These are phyloP conservation scores for Albugo laibachii DNA, from an alignment of 352 stramenopile species.

Conservation along the genomic window DNA sequence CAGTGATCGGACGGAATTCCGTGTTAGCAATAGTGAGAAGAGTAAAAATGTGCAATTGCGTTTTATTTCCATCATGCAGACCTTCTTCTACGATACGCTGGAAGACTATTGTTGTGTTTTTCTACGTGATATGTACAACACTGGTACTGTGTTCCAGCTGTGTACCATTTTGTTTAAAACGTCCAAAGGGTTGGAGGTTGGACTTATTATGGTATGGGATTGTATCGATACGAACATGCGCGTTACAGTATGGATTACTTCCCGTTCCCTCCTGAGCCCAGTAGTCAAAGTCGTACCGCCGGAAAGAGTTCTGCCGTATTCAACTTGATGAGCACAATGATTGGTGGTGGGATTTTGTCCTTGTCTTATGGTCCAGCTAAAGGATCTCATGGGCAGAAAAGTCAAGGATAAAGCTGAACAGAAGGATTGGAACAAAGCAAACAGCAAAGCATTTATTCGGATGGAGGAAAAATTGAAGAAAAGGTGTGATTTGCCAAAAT, in stretches of 20 bases:
- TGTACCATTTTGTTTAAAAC: no score
- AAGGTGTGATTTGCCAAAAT: constrained; percentile 82
- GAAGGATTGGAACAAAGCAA: constrained; percentile 94
- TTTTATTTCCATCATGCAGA: no score
- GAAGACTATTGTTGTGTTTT: no score
- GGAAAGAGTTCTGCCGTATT: constrained; percentile 59
- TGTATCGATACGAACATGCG: constrained; percentile 59
- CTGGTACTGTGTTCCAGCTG: no score
- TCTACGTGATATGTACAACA: no score
- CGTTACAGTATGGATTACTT: constrained; percentile 59
- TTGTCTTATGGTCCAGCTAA: constrained; percentile 88
- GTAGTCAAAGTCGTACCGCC: constrained; percentile 43
- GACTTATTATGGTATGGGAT: no score
- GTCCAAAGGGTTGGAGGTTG: no score
- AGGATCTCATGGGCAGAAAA: constrained; percentile 83
- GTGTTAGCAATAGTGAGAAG: no score
- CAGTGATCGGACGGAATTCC: no score
- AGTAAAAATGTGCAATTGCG: no score
- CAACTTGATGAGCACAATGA: constrained; percentile 79
- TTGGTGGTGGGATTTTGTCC: constrained; percentile 69
- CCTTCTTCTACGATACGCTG: no score
- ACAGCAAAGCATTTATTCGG: constrained; percentile 91
- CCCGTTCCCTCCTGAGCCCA: constrained; percentile 35
- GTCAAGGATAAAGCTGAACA: constrained; percentile 92
- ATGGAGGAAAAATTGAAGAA: constrained; percentile 98